Conservation (phyloP, 192 early-diverging fungal species). For the Umbelopsis isabellina region DNA sequence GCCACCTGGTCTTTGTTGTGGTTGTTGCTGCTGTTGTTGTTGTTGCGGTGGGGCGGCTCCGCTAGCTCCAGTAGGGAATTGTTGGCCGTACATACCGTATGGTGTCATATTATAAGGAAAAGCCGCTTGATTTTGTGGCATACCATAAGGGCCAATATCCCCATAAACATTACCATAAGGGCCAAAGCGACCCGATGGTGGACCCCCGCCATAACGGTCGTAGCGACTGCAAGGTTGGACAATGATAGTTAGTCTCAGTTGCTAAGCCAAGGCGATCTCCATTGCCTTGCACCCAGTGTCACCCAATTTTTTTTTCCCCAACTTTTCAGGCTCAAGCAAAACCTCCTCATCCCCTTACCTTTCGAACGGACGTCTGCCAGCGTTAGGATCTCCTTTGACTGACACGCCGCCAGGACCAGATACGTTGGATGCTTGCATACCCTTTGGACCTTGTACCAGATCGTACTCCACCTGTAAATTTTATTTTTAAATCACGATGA, state of each 20-base stretch:
- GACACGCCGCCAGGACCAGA: conserved; percentile 69
- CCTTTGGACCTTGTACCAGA: conserved; percentile 74
- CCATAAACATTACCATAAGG: conserved; percentile 16
- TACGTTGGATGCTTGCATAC: conserved; percentile 81
- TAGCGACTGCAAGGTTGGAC: neutral
- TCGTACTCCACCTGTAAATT: conserved; percentile 69
- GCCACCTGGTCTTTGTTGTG: conserved; percentile 9
- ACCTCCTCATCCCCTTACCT: neutral
- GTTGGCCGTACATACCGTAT: conserved; percentile 15
- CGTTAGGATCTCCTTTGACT: conserved; percentile 80
- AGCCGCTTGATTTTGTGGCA: conserved; percentile 6
- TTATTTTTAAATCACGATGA: conserved; percentile 6
- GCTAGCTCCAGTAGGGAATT: neutral
- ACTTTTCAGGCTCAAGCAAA: neutral
- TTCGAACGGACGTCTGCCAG: conserved; percentile 22
- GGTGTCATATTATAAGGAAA: conserved; percentile 17
- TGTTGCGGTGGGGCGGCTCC: neutral
- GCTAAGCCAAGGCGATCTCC: neutral
- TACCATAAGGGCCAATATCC: conserved; percentile 13
- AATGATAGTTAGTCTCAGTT: conserved; percentile 11
- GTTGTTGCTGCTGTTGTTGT: conserved; percentile 7
- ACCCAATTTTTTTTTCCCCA: neutral
- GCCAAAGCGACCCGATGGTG: conserved; percentile 15
- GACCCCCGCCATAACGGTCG: conserved; percentile 11
- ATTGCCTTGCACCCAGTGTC: no score